Evolutionary conservation across 2,329 filamentous ascomycete species (phyloP), one percentile per base, ranked within the genome.

Genomic region (Fusarium chuoi): DNA sequence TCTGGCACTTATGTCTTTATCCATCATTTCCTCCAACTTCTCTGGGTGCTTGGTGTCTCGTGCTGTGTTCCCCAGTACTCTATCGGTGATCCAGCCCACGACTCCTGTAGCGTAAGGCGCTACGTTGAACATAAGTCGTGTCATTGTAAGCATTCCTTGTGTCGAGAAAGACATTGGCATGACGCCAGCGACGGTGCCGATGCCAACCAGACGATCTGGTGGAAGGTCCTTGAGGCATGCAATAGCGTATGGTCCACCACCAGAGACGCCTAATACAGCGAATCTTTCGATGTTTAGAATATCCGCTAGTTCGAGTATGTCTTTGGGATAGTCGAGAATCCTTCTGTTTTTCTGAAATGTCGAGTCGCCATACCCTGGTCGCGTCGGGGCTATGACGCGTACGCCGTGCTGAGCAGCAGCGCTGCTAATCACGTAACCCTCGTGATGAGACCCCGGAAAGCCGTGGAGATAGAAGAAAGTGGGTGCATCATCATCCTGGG

Each of bases 381-480:
- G 58, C 26, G 71, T 61, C 6, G 45, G 38, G 0, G 71, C 67
- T 6, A 74, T 49, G 42, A 68, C 28, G 38, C 71, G 71, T n/a
- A 74, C 7, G 3, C 62, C 46, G 6, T 59, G 24, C 10, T 59
- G 28, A 0, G 54, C 14, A 1, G 71, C 71, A 8, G 71, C 13
- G 48, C 11, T 26, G 12, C 56, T 67, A 5, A 38, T 54, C 30
- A 55, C 6, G 22, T 59, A 68, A 11, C 28, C 71, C 35, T 74
- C 71, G 20, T 74, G 67, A 14, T 74, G 71, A 59, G 71, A 68
- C 2, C 71, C 71, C 3, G 71, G 71, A 7, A 68, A 74, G 1
- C 71, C 71, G 14, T 74, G 71, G 8, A 74, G 57, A 48, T 74
- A 65, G 13, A 74, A 72, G 3, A 30, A 11, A 4, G 71, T 74